phyloP scores from a whole-genome alignment of 2,329 filamentous ascomycete genomes.

The Lachnellula hyalina region DNA sequence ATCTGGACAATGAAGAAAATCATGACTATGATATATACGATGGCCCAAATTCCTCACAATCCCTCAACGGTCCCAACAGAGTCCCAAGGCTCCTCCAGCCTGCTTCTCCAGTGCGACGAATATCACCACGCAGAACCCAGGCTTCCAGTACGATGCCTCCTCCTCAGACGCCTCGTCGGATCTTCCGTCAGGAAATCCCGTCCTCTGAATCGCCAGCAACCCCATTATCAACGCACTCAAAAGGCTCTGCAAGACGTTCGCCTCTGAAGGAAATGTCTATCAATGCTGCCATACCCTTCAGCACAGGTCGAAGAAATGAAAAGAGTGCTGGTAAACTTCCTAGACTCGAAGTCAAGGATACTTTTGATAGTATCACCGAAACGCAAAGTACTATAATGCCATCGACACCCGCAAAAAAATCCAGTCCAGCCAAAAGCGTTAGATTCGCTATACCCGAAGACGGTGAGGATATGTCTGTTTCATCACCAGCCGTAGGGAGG shows the following conservation, averaged over 20 bases:
- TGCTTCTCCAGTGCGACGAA: constrained; percentile 1
- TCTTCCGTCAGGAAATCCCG: constrained; percentile 24
- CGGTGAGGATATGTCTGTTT: not conserved
- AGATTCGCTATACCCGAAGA: constrained; percentile 22
- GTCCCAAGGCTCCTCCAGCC: not conserved
- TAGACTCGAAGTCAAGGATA: constrained; percentile 25
- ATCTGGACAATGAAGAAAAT: constrained; percentile 5
- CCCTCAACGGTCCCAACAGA: constrained; percentile 2
- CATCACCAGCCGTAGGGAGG: not conserved
- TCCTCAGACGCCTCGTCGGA: constrained; percentile 25
- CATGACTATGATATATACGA: constrained; percentile 15
- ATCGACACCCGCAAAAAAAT: constrained; percentile 19
- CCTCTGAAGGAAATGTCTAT: constrained; percentile 20
- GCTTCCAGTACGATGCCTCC: constrained; percentile 16
- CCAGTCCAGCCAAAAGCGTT: constrained; percentile 27
- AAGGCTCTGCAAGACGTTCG: constrained; percentile 12
- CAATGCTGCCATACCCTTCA: constrained; percentile 25
- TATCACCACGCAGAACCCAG: not conserved
- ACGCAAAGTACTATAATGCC: constrained; percentile 9
- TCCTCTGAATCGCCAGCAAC: constrained; percentile 32
- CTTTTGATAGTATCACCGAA: constrained; percentile 22
- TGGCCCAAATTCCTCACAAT: constrained; percentile 16
- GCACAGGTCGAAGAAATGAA: constrained; percentile 6
- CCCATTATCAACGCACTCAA: constrained; percentile 22
- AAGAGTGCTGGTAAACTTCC: constrained; percentile 14